These are phyloP conservation scores for Glaciozyma martinii DNA, from an alignment of 768 basidiomycete species.

Conservation along the genomic window DNA sequence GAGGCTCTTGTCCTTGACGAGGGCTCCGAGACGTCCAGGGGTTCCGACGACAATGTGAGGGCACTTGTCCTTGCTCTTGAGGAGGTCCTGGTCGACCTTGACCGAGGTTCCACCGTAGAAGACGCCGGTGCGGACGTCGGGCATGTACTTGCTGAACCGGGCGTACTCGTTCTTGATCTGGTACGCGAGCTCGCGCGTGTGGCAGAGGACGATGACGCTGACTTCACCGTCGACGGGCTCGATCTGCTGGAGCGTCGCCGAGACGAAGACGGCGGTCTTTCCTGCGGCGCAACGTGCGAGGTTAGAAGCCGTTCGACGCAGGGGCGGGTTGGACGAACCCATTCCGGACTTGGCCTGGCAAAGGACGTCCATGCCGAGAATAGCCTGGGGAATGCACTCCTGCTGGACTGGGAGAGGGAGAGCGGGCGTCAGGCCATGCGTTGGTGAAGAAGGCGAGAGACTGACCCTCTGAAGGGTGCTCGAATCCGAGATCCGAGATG, in stretches of 20 bases:
- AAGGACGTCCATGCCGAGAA: constrained; percentile 97
- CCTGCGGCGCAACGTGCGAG: constrained; percentile 48
- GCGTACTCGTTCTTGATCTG: constrained; percentile 99
- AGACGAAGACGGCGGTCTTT: constrained; percentile 98
- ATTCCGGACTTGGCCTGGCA: constrained; percentile 98
- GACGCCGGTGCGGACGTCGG: constrained; percentile 90
- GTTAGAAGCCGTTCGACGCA: background rate
- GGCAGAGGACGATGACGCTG: constrained; percentile 93
- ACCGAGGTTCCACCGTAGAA: constrained; percentile 97
- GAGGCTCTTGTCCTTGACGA: constrained; percentile 87
- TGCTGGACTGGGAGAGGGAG: constrained; percentile 67
- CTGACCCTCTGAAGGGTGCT: constrained; percentile 97
- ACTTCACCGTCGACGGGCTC: constrained; percentile 98
- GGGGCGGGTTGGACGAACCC: constrained; percentile 35
- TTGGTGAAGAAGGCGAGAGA: background rate
- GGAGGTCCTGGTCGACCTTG: constrained; percentile 81
- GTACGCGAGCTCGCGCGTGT: constrained; percentile 97
- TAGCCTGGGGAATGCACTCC: constrained; percentile 99
- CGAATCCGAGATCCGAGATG: constrained; percentile 98
- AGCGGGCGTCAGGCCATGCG: background rate
- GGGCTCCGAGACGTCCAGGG: constrained; percentile 91
- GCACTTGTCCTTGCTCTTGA: constrained; percentile 93
- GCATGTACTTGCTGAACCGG: constrained; percentile 99
- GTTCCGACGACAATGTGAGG: constrained; percentile 99
- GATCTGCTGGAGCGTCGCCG: constrained; percentile 93